These are phyloP conservation scores for Gnetum montanum DNA, from an alignment of 75 land plant species.

Conservation along the genomic window DNA sequence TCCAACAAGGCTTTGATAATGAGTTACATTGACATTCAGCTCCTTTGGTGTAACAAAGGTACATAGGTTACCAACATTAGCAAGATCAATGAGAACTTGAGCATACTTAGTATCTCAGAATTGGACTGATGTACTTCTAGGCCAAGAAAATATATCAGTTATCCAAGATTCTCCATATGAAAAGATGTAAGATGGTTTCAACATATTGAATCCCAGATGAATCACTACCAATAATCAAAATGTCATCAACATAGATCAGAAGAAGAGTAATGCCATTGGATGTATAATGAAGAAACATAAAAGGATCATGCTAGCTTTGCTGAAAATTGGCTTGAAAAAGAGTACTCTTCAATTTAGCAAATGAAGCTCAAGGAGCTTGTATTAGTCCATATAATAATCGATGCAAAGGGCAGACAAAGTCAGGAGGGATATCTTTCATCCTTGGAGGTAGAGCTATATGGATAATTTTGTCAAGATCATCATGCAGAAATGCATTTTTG, in stretches of 20 bases:
- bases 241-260: slow-evolving; percentile 3
- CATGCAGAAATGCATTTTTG: too few relatives aligned
- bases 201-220: background rate
- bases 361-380: background rate
- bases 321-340: background rate
- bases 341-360: background rate
- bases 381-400: background rate
- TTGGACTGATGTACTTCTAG: background rate
- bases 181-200: background rate
- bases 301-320: background rate
- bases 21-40: background rate
- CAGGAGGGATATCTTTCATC: background rate
- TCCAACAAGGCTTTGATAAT: background rate
- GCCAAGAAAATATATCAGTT: background rate
- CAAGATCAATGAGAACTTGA: background rate
- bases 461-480: background rate
- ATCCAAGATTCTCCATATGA: background rate
- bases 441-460: background rate
- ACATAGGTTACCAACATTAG: background rate
- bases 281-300: background rate
- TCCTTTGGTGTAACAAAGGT: background rate
- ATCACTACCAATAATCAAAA: background rate
- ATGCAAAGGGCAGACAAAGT: background rate
- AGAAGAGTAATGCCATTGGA: background rate
- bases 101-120: background rate